Percentiles rank a stretch among this genome's conserved stretches.
Evolutionary conservation across 1,284 basidiomycete genomes (phyloP).

Genomic region (Serendipita sp.): DNA sequence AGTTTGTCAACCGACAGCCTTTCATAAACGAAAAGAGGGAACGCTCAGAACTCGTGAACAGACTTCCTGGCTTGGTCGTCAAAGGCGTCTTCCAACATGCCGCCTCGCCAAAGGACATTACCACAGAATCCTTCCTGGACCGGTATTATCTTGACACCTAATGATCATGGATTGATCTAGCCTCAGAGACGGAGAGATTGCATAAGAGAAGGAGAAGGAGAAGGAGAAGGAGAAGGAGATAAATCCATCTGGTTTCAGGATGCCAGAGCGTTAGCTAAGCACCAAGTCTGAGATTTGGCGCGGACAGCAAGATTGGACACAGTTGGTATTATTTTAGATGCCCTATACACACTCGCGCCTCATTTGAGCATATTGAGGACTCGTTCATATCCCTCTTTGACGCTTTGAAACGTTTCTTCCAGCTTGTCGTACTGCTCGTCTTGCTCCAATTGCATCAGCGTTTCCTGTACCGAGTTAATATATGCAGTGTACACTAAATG

Average conservation of each 20-base stretch:
- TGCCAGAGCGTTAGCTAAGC: too few relatives aligned
- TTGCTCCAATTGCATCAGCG: slow-evolving; percentile 72
- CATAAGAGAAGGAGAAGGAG: too few relatives aligned
- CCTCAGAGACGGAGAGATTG: too few relatives aligned
- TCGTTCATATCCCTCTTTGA: slow-evolving; percentile 74
- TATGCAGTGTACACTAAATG: neutral
- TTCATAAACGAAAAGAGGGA: neutral
- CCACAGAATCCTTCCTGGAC: neutral
- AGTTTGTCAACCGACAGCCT: neutral
- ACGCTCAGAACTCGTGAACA: neutral
- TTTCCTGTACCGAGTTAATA: slow-evolving; percentile 40
- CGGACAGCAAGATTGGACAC: neutral
- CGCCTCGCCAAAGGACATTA: neutral
- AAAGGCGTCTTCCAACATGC: neutral
- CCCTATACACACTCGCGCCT: neutral
- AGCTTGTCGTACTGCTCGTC: slow-evolving; percentile 78
- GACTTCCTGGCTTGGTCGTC: neutral
- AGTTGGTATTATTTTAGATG: neutral
- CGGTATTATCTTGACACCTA: too few relatives aligned
- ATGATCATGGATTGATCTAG: too few relatives aligned
- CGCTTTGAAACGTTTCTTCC: slow-evolving; percentile 84
- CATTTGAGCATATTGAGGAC: slow-evolving; percentile 45
- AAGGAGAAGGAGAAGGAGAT: too few relatives aligned
- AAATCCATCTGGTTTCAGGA: too few relatives aligned
- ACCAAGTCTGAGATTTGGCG: too few relatives aligned